Evolutionary conservation across 2,329 filamentous ascomycete genomes (phyloP).

Genomic region (Orbilia javanica): DNA sequence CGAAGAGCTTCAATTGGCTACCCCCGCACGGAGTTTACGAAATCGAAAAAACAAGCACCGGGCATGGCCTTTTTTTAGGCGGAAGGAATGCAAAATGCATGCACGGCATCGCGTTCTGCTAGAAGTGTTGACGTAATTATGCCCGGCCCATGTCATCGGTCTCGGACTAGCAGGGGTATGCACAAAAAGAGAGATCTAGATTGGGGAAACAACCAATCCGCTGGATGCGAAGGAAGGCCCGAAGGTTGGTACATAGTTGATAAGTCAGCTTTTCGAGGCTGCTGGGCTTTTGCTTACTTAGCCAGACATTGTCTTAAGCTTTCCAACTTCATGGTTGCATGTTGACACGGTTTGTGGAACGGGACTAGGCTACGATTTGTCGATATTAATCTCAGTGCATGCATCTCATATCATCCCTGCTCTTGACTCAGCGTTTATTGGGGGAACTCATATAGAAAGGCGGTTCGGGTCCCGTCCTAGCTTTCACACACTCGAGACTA

Average conservation of each 20-base stretch:
- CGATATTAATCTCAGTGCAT: not conserved
- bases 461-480: not conserved
- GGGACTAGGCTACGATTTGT: not conserved
- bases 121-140: slow-evolving; percentile 42
- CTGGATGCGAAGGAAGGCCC: slow-evolving; percentile 12
- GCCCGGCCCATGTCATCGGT: slow-evolving; percentile 30
- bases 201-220: slow-evolving; percentile 33
- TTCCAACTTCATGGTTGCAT: not conserved
- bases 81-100: not conserved
- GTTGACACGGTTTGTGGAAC: not conserved
- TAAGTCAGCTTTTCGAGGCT: not conserved
- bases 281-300: not conserved
- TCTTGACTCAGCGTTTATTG: too few species aligned
- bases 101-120: slow-evolving; percentile 17
- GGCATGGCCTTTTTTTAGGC: not conserved
- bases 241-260: not conserved
- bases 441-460: not conserved
- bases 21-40: slow-evolving; percentile 53
- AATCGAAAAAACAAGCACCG: not conserved
- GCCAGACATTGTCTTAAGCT: not conserved
- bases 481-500: not conserved
- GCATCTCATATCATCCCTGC: too few species aligned
- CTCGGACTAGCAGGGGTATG: slow-evolving; percentile 5
- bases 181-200: slow-evolving; percentile 6
- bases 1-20: slow-evolving; percentile 12